Percentiles rank a stretch among this genome's conserved stretches.
phyloP scores from a whole-genome alignment of 257 asterid species.

The Gentiana macrophylla region DNA sequence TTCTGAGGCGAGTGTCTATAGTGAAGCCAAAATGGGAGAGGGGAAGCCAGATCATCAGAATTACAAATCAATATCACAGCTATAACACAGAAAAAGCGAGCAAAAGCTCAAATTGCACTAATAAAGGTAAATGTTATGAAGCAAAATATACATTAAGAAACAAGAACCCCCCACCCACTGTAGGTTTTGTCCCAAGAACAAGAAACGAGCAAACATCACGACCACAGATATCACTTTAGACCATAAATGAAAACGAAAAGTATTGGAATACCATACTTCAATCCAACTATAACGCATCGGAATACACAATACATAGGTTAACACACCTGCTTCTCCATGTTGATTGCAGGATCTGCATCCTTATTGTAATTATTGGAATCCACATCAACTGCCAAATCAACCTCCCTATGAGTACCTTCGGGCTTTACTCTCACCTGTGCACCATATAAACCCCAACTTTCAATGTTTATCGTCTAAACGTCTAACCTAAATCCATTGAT shows the following conservation, averaged over 20 bases:
- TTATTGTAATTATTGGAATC: constrained; percentile 55
- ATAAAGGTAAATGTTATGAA: too few relatives aligned
- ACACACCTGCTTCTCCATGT: constrained; percentile 51
- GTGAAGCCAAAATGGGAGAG: constrained; percentile 2
- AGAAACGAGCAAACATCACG: too few relatives aligned
- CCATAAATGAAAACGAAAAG: too few relatives aligned
- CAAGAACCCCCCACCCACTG: too few relatives aligned
- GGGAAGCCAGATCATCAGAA: constrained; percentile 2
- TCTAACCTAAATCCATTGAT: too few relatives aligned
- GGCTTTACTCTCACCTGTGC: constrained; percentile 76
- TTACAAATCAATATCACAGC: constrained; percentile 11
- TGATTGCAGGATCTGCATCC: constrained; percentile 28
- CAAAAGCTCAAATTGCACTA: too few relatives aligned
- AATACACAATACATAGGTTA: not conserved
- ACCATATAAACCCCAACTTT: not conserved
- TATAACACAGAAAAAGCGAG: not conserved
- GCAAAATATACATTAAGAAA: too few relatives aligned
- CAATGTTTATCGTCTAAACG: not conserved
- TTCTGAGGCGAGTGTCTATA: constrained; percentile 45
- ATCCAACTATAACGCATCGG: not conserved
- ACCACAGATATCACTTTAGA: too few relatives aligned
- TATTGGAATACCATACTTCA: not conserved
- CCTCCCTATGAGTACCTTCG: constrained; percentile 45
- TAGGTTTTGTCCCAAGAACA: too few relatives aligned
- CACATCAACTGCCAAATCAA: constrained; percentile 60